Evolutionary conservation across 129 eudicot species (phyloP).

Genomic region (Heracleum sosnowskyi): DNA sequence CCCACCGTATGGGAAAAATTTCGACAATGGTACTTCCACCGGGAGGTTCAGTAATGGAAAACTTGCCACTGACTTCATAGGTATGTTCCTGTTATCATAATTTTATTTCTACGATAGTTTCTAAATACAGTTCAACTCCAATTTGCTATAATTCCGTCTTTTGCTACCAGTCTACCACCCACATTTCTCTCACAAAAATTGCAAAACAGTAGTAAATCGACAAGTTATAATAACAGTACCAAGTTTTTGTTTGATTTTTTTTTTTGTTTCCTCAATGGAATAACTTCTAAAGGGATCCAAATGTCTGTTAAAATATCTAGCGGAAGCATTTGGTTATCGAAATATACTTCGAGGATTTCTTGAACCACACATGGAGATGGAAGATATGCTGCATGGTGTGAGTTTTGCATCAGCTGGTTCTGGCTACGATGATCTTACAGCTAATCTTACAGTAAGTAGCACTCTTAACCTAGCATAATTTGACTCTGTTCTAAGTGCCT

Average conservation of each 20-base stretch:
- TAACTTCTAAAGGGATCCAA: neutral
- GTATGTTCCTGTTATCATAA: slow-evolving; percentile 17
- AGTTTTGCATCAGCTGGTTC: slow-evolving; percentile 76
- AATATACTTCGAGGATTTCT: slow-evolving; percentile 40
- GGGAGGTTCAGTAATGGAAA: slow-evolving; percentile 82
- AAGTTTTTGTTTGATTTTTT: neutral
- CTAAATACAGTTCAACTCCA: no score
- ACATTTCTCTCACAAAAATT: neutral
- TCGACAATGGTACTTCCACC: slow-evolving; percentile 30
- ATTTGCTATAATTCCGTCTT: neutral
- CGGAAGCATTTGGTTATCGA: slow-evolving; percentile 47
- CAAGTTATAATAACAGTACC: neutral
- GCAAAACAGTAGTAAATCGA: neutral
- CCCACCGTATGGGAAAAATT: slow-evolving; percentile 64
- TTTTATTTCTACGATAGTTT: no score
- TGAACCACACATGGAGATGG: slow-evolving; percentile 31
- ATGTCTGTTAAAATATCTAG: slow-evolving; percentile 9
- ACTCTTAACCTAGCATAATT: neutral
- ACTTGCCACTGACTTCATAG: slow-evolving; percentile 64
- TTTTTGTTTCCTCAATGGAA: neutral
- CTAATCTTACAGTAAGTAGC: slow-evolving; percentile 43
- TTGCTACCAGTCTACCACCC: neutral
- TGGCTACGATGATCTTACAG: slow-evolving; percentile 61
- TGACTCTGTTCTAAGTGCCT: neutral
- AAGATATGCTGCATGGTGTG: slow-evolving; percentile 57